Conservation (phyloP, 1,284 basidiomycete genomes). For the Neonothopanus nambi region DNA sequence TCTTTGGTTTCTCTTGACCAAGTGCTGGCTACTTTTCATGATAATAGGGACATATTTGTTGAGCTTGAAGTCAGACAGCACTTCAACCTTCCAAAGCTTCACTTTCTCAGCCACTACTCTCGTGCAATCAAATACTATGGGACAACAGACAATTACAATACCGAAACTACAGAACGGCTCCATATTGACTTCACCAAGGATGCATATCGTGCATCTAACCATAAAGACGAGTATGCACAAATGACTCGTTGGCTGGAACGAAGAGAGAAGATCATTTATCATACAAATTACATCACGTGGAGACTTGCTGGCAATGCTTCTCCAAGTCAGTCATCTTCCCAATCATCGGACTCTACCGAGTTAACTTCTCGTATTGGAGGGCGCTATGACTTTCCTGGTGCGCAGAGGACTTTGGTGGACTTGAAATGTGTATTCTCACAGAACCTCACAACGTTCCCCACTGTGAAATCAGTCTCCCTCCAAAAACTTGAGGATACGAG, state of each 20-base stretch:
- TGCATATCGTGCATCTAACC: too few relatives aligned
- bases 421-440: neutral
- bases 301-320: too few relatives aligned
- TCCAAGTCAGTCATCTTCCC: too few relatives aligned
- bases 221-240: too few relatives aligned
- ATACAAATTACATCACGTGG: neutral
- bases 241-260: neutral
- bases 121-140: too few relatives aligned
- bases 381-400: neutral
- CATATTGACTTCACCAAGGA: too few relatives aligned
- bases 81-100: slow-evolving; percentile 38
- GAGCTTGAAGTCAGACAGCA: slow-evolving; percentile 19
- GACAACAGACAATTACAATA: too few relatives aligned
- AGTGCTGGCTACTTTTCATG: slow-evolving; percentile 25
- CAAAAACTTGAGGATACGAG: neutral
- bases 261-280: neutral
- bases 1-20: slow-evolving; percentile 22
- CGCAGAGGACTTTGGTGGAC: neutral
- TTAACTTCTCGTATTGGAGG: too few relatives aligned
- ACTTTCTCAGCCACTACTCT: too few relatives aligned
- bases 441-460: neutral
- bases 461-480: neutral
- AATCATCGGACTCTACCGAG: too few relatives aligned
- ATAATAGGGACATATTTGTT: slow-evolving; percentile 27
- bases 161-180: too few relatives aligned